phyloP scores from a whole-genome alignment of 208 protist genomes.

The Crithidia mellificae region DNA sequence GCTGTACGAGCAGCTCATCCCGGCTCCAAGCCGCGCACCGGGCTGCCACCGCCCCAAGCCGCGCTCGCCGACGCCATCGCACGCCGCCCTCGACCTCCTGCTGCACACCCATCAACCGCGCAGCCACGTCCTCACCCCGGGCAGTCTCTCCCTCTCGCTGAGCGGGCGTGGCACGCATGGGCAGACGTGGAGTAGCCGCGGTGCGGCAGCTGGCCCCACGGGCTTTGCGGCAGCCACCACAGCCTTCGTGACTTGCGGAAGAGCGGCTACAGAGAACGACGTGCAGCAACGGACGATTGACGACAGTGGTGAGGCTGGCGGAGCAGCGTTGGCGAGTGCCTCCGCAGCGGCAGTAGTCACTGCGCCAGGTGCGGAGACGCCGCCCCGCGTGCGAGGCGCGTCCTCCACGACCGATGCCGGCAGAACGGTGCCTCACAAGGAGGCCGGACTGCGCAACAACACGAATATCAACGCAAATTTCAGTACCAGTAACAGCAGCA shows the following conservation, averaged over 20 bases:
- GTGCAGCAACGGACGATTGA: background rate
- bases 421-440: constrained; percentile 1
- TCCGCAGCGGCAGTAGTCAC: background rate
- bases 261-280: background rate
- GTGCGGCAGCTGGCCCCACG: background rate
- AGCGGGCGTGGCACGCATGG: background rate
- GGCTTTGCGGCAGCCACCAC: no score
- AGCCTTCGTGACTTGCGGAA: no score
- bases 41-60: background rate
- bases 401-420: background rate
- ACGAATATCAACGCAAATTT: no score
- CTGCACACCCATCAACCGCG: background rate
- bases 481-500: background rate
- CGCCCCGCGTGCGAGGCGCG: background rate
- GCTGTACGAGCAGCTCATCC: constrained; percentile 36
- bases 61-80: background rate
- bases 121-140: background rate
- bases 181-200: background rate
- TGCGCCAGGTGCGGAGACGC: no score
- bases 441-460: background rate
- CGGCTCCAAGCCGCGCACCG: constrained; percentile 5
- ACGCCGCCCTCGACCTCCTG: constrained; percentile 5
- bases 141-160: constrained; percentile 5
- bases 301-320: background rate
- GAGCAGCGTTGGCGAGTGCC: background rate